Evolutionary conservation across 148 eudicot species (phyloP).

Genomic region (Heliamphora exappendiculata): DNA sequence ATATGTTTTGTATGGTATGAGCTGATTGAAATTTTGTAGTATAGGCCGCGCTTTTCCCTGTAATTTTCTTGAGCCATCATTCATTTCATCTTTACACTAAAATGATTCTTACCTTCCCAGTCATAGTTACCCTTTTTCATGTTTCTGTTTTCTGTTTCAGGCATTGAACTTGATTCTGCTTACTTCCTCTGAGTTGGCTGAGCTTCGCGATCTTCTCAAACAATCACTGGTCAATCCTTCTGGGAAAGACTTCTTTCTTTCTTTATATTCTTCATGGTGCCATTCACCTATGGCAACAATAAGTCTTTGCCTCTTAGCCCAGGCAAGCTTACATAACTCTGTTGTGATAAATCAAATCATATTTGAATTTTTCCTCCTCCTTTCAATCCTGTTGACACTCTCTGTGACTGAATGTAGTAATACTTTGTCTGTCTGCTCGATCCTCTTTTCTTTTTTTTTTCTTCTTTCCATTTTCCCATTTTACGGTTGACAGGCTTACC

Average conservation of each 20-base stretch:
- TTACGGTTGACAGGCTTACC: constrained; percentile 64
- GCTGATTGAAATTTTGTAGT: constrained; percentile 8
- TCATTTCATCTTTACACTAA: neutral
- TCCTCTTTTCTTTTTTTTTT: neutral
- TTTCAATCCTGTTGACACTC: too few relatives aligned
- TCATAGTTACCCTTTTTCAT: neutral
- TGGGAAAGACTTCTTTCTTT: constrained; percentile 79
- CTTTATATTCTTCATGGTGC: constrained; percentile 90
- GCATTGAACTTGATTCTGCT: constrained; percentile 87
- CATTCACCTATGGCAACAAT: constrained; percentile 96
- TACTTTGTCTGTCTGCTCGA: neutral
- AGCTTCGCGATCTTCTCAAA: constrained; percentile 79
- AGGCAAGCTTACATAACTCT: constrained; percentile 41
- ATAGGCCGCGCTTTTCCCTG: neutral
- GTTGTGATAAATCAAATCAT: neutral
- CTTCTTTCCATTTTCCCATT: too few relatives aligned
- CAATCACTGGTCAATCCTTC: constrained; percentile 56
- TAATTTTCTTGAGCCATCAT: neutral
- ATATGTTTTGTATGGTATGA: neutral
- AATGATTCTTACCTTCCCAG: neutral
- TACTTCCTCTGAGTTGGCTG: constrained; percentile 84
- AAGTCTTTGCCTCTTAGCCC: constrained; percentile 93
- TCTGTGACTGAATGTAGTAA: neutral
- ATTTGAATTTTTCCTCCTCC: too few relatives aligned
- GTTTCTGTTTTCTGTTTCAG: constrained; percentile 34